Conservation (phyloP, 352 stramenopile genomes). For the Phytophthora citricola region DNA sequence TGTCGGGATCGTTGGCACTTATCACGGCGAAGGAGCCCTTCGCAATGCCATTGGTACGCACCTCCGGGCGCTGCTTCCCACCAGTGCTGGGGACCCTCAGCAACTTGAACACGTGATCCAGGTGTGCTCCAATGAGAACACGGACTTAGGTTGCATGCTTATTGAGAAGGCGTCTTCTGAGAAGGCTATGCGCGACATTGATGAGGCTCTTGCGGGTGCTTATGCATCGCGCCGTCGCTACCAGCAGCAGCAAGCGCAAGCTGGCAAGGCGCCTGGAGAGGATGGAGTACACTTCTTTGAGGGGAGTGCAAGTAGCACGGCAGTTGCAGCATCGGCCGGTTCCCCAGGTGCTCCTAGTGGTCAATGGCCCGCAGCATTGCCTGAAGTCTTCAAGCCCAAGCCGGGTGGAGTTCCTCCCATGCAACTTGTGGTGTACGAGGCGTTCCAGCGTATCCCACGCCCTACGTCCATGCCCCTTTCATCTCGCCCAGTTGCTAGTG, state of each 20-base stretch:
- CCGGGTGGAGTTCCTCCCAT: constrained; percentile 90
- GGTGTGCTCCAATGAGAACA: constrained; percentile 98
- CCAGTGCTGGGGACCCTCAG: constrained; percentile 84
- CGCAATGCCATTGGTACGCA: constrained; percentile 98
- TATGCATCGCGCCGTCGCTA: constrained; percentile 87
- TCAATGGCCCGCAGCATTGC: constrained; percentile 82
- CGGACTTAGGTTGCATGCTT: constrained; percentile 98
- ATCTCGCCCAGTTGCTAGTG: constrained; percentile 48
- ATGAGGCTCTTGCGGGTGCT: constrained; percentile 92
- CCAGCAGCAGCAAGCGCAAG: constrained; percentile 84
- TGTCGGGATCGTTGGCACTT: constrained; percentile 97
- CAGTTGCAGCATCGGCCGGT: constrained; percentile 34
- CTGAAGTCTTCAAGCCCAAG: constrained; percentile 95
- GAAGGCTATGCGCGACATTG: constrained; percentile 98
- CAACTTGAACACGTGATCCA: constrained; percentile 98
- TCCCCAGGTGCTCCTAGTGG: constrained; percentile 47
- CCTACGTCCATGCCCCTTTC: constrained; percentile 89
- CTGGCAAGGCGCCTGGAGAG: constrained; percentile 69
- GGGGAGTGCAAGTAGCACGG: constrained; percentile 46
- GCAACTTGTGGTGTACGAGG: constrained; percentile 98
- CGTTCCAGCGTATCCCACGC: constrained; percentile 96
- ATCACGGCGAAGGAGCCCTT: constrained; percentile 98
- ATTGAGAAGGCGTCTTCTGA: constrained; percentile 99
- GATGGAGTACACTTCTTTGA: constrained; percentile 84
- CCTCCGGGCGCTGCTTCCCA: constrained; percentile 93